A percentile compares a stretch with the other conserved stretches of the same genome.
Evolutionary conservation across 352 stramenopile species (phyloP).

Genomic region (Elongisporangium undulatum): DNA sequence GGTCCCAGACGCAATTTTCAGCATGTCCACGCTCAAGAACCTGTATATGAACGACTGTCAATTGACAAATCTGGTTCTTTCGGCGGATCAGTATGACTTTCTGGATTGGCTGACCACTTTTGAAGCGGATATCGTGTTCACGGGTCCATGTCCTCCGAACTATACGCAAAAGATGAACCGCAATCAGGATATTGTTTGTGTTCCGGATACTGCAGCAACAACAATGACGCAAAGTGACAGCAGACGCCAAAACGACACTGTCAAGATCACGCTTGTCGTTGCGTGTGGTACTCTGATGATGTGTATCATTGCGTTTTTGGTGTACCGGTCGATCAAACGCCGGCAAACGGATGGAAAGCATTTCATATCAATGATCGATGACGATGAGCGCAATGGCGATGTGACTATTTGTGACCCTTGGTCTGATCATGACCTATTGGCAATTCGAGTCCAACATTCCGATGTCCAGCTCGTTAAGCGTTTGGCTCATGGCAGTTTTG

Average conservation of each 20-base stretch:
- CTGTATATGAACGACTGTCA: constrained; percentile 44
- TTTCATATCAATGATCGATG: too few relatives aligned
- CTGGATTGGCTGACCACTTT: constrained; percentile 40
- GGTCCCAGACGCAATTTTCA: constrained; percentile 42
- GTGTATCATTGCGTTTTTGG: constrained; percentile 32
- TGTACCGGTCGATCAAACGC: too few relatives aligned
- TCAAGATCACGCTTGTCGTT: constrained; percentile 37
- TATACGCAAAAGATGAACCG: constrained; percentile 16
- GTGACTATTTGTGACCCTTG: too few relatives aligned
- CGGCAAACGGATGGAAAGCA: too few relatives aligned
- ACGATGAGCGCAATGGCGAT: too few relatives aligned
- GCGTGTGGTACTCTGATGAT: constrained; percentile 33
- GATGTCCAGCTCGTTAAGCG: constrained; percentile 54
- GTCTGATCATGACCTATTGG: constrained; percentile 55
- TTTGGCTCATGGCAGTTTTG: constrained; percentile 56
- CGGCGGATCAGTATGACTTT: constrained; percentile 22
- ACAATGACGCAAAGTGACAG: constrained; percentile 10
- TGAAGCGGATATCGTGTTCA: constrained; percentile 39
- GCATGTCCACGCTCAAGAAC: constrained; percentile 35
- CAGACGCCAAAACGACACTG: constrained; percentile 18
- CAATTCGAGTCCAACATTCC: constrained; percentile 47
- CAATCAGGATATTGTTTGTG: constrained; percentile 21
- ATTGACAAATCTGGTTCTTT: constrained; percentile 53
- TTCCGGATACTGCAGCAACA: constrained; percentile 8
- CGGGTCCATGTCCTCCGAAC: constrained; percentile 19